A percentile compares a stretch with the other conserved stretches of the same genome.
phyloP scores from a whole-genome alignment of 306 rosid species.

The Rosa rugosa region DNA sequence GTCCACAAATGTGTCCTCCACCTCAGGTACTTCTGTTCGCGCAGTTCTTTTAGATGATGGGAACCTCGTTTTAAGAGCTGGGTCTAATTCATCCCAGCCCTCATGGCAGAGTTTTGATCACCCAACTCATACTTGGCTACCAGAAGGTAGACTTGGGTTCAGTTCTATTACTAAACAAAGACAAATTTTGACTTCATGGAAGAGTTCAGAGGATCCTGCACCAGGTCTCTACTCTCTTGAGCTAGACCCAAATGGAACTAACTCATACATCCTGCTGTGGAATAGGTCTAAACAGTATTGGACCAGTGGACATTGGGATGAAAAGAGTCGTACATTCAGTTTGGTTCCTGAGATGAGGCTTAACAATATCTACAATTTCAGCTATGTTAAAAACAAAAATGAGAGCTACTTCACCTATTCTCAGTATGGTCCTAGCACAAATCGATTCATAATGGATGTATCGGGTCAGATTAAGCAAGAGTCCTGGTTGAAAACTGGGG shows the following conservation, averaged over 20 bases:
- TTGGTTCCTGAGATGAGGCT: slow-evolving; percentile 34
- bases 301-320: slow-evolving; percentile 34
- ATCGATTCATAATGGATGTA: too few species aligned
- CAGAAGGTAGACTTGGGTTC: slow-evolving; percentile 28
- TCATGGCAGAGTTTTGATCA: slow-evolving; percentile 46
- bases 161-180: slow-evolving; percentile 17
- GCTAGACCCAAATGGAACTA: slow-evolving; percentile 25
- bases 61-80: slow-evolving; percentile 30
- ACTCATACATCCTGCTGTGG: slow-evolving; percentile 20
- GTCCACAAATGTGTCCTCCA: slow-evolving; percentile 31
- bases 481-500: slow-evolving; percentile 1
- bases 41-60: slow-evolving; percentile 30
- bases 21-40: background rate
- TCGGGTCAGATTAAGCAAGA: slow-evolving; percentile 36
- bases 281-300: slow-evolving; percentile 22
- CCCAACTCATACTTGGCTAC: slow-evolving; percentile 40
- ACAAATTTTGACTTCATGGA: slow-evolving; percentile 35
- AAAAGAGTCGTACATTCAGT: background rate
- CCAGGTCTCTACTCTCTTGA: slow-evolving; percentile 32
- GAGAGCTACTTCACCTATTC: slow-evolving; percentile 37
- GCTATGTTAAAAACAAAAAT: slow-evolving; percentile 13
- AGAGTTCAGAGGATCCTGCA: slow-evolving; percentile 35
- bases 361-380: slow-evolving; percentile 29
- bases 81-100: slow-evolving; percentile 7
- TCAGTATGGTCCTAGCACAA: too few species aligned